Evolutionary conservation across 1,284 basidiomycete genomes (phyloP).

Genomic region (Ganoderma meredithae): DNA sequence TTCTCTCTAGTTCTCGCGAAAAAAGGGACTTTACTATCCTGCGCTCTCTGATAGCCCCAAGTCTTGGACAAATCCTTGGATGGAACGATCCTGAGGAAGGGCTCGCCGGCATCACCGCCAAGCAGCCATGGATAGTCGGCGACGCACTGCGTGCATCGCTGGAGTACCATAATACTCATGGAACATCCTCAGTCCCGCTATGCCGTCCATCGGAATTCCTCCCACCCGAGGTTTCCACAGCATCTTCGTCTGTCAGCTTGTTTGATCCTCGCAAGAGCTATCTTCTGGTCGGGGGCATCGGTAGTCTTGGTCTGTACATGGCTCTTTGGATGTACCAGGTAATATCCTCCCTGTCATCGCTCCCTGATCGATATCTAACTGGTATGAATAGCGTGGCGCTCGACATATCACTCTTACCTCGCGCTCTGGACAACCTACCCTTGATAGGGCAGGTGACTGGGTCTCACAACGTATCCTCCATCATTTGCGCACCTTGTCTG

Average conservation of each 20-base stretch:
- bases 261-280: constrained; percentile 28
- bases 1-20: constrained; percentile 11
- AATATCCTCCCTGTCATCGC: neutral
- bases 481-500: constrained; percentile 41
- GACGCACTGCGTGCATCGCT: constrained; percentile 12
- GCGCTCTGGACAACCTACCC: constrained; percentile 41
- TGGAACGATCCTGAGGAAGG: constrained; percentile 19
- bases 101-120: neutral
- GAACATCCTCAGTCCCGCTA: no score
- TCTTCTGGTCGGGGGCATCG: constrained; percentile 33
- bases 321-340: constrained; percentile 52
- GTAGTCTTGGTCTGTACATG: constrained; percentile 41
- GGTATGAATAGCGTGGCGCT: constrained; percentile 46
- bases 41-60: constrained; percentile 2
- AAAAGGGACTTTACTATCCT: neutral
- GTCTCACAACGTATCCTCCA: constrained; percentile 39
- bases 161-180: neutral
- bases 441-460: constrained; percentile 32
- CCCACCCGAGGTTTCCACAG: neutral
- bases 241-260: neutral
- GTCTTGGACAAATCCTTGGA: neutral
- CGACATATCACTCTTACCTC: constrained; percentile 48
- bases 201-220: neutral
- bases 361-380: neutral
- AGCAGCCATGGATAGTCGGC: constrained; percentile 18